Base-by-base conservation (phyloP, 768 basidiomycete species). In the Tricholoma bakamatsutake region DNA sequence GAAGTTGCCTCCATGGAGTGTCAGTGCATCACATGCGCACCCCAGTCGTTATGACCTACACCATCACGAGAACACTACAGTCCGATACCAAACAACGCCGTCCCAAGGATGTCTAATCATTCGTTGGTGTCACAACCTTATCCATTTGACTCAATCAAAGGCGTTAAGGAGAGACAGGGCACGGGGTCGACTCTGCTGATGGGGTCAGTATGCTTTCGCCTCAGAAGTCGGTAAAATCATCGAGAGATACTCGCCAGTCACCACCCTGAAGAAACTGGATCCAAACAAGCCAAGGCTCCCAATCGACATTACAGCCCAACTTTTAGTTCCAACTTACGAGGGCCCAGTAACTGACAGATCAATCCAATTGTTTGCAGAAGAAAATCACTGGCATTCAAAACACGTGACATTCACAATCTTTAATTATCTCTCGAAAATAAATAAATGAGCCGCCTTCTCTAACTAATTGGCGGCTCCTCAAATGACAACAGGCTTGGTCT, bases 401-500 rank as follows among this genome's bases (percentile, higher is more conserved):
- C 18, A n/a, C 21, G 34, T 18, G 30, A 24, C 15, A 50, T 47
- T 35, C 3, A 24, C 21, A 3, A 24, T 24, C 21, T 24, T 24
- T 24, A 24, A 24, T 24, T 24, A 24, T 24, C 21, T 24, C 21
- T 1, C 21, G 21, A 24, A 24, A 24, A 24, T 24, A 24, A 24
- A 24, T 24, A 24, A 24, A 1, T 3, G 21, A 24, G 21, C 21
- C 17, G 24, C 28, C 21, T 45, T 24, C 27, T 39, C 10, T 11
- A 24, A n/a, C 51, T 58, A 18, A 56, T 27, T 13, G 18, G 10
- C 24, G 21, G 11, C 24, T 21, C 58, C 63, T 10, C 69, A 72
- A 40, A 78, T 69, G 24, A 80, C 71, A 17, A 62, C 55, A 8
- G 66, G 63, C 56, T 80, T 78, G 17, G 66, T 71, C 64, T 76